phyloP scores from a whole-genome alignment of 2,329 filamentous ascomycete species.

The Iodosphaeria phyllophila region DNA sequence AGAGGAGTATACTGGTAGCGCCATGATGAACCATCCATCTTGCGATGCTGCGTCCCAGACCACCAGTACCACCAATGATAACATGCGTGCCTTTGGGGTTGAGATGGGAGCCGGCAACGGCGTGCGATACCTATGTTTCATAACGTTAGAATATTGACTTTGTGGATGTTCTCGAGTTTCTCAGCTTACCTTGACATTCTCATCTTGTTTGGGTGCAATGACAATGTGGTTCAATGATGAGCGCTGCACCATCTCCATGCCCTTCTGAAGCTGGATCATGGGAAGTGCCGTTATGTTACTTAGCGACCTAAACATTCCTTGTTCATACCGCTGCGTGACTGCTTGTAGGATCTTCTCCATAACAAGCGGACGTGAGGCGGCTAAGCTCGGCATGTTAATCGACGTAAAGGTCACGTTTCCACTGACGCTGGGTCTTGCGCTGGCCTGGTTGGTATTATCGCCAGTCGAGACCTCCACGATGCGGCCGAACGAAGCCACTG shows the following conservation, averaged over 20 bases:
- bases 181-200: constrained; percentile 1
- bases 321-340: constrained; percentile 10
- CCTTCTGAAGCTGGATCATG: constrained; percentile 2
- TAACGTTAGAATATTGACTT: neutral
- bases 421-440: constrained; percentile 26
- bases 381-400: constrained; percentile 24
- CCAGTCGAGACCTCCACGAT: constrained; percentile 11
- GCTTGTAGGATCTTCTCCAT: constrained; percentile 8
- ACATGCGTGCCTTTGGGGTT: constrained; percentile 25
- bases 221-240: neutral
- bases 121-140: constrained; percentile 3
- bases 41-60: constrained; percentile 27
- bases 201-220: neutral
- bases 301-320: constrained; percentile 11
- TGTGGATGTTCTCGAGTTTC: constrained; percentile 17
- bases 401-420: constrained; percentile 26
- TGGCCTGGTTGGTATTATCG: constrained; percentile 10
- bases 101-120: constrained; percentile 15
- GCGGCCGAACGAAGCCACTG: constrained; percentile 13
- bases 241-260: constrained; percentile 1
- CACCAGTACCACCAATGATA: constrained; percentile 30
- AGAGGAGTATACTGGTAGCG: constrained; percentile 25
- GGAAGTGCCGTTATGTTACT: constrained; percentile 14
- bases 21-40: constrained; percentile 28
- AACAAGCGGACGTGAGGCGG: constrained; percentile 10